Evolutionary conservation across 495 filamentous ascomycete genomes (phyloP).

Genomic region (Lindgomyces ingoldianus): DNA sequence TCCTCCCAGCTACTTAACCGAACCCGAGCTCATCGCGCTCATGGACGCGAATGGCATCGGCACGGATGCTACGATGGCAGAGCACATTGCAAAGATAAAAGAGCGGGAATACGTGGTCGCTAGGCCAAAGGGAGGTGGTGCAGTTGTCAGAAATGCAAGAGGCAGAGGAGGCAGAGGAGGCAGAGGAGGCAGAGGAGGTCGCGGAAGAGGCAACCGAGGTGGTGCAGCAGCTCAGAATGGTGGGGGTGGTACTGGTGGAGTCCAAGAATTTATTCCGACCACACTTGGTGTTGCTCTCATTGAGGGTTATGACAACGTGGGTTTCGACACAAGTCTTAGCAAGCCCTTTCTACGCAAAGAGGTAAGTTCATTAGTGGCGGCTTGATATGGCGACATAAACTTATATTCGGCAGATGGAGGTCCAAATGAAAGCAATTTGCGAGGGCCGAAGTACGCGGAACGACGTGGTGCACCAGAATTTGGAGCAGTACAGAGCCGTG

Average conservation of each 20-base stretch:
- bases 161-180: slow-evolving; percentile 49
- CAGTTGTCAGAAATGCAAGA: slow-evolving; percentile 41
- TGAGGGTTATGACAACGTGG: slow-evolving; percentile 89
- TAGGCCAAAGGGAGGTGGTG: slow-evolving; percentile 50
- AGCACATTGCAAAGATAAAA: slow-evolving; percentile 95
- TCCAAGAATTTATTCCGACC: slow-evolving; percentile 88
- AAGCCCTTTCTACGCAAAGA: slow-evolving; percentile 98
- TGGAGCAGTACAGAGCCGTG: slow-evolving; percentile 81
- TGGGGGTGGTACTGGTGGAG: slow-evolving; percentile 50
- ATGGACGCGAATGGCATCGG: slow-evolving; percentile 99
- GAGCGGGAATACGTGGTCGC: slow-evolving; percentile 78
- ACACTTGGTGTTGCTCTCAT: slow-evolving; percentile 86
- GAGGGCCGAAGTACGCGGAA: slow-evolving; percentile 74
- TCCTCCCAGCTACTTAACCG: slow-evolving; percentile 83
- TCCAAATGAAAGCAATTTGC: slow-evolving; percentile 92
- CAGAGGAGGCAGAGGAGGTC: slow-evolving; percentile 51
- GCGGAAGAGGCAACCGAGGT: slow-evolving; percentile 46
- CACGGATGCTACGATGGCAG: slow-evolving; percentile 98
- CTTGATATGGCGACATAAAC: slow-evolving; percentile 6
- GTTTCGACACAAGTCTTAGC: slow-evolving; percentile 82
- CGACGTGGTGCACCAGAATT: slow-evolving; percentile 73
- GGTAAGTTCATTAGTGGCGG: slow-evolving; percentile 36
- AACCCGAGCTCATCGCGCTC: slow-evolving; percentile 93
- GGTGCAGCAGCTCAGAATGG: slow-evolving; percentile 50
- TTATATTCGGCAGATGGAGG: slow-evolving; percentile 66